Percentiles rank a stretch among this genome's conserved stretches.
Evolutionary conservation across 768 basidiomycete species (phyloP).

Genomic region (Galerina sulciceps): DNA sequence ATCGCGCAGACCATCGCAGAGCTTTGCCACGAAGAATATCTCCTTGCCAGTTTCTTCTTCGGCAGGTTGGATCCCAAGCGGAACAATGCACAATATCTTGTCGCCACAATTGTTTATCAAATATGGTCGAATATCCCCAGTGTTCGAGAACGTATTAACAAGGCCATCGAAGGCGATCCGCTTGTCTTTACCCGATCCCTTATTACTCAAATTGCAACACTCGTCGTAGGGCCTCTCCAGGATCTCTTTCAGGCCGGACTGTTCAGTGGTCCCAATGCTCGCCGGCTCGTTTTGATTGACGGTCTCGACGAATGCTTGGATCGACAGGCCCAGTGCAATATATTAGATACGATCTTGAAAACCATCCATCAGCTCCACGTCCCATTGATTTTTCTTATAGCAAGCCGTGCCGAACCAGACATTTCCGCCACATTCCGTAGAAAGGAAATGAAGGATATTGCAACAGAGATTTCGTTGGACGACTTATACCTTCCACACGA

Average conservation of each 20-base stretch:
- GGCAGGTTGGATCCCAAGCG: not conserved
- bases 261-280: not conserved
- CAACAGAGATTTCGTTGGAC: not conserved
- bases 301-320: constrained; percentile 5
- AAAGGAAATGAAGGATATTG: too few relatives aligned
- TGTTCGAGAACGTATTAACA: not conserved
- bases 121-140: not conserved
- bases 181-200: not conserved
- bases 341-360: not conserved
- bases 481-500: not conserved
- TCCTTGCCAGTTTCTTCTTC: constrained; percentile 4
- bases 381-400: not conserved
- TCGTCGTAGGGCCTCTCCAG: not conserved
- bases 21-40: not conserved
- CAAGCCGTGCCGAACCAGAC: constrained; percentile 3
- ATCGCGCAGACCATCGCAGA: constrained; percentile 4
- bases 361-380: not conserved
- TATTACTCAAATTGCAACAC: not conserved
- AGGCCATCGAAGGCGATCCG: not conserved
- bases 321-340: not conserved
- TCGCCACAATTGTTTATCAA: constrained; percentile 4
- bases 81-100: not conserved
- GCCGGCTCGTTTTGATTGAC: constrained; percentile 1
- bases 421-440: not conserved
- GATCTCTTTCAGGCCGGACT: not conserved